Conservation (phyloP, 1,139 yeast species). For the Diutina mesorugosa region DNA sequence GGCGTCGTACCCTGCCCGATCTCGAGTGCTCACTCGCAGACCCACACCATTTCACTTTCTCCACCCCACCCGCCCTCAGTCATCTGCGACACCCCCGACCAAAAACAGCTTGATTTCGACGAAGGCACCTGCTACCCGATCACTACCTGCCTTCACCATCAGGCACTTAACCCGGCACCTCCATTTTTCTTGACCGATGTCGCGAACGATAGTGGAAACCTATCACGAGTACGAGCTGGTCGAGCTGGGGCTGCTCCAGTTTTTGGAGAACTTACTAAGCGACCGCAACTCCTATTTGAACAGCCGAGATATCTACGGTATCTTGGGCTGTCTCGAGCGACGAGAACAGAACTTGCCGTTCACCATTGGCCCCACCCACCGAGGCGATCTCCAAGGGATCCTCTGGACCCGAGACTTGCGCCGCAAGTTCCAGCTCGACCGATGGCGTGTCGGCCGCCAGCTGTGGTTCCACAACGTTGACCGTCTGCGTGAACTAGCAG, state of each 20-base stretch:
- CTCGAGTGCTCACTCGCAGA: not conserved
- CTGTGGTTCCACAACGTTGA: conserved; percentile 30
- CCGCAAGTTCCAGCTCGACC: conserved; percentile 19
- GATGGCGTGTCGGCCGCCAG: conserved; percentile 20
- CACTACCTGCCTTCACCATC: not conserved
- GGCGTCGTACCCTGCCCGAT: not conserved
- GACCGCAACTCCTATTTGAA: not conserved
- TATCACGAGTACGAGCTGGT: conserved; percentile 2
- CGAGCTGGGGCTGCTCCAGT: conserved; percentile 2
- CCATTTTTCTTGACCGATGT: not conserved
- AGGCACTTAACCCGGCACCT: not conserved
- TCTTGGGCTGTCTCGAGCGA: not conserved
- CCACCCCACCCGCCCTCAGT: not conserved
- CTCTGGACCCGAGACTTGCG: conserved; percentile 21
- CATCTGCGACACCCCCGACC: not conserved
- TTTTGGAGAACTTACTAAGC: not conserved
- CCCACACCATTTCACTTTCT: not conserved
- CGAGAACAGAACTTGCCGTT: not conserved
- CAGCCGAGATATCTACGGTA: not conserved
- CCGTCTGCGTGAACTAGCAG: conserved; percentile 18
- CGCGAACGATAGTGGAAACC: not conserved
- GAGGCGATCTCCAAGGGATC: conserved; percentile 21
- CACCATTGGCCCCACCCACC: not conserved
- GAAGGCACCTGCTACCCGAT: not conserved
- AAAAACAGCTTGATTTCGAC: not conserved